Conservation (phyloP, 768 basidiomycete species). For the Hypholoma sublateritium region DNA sequence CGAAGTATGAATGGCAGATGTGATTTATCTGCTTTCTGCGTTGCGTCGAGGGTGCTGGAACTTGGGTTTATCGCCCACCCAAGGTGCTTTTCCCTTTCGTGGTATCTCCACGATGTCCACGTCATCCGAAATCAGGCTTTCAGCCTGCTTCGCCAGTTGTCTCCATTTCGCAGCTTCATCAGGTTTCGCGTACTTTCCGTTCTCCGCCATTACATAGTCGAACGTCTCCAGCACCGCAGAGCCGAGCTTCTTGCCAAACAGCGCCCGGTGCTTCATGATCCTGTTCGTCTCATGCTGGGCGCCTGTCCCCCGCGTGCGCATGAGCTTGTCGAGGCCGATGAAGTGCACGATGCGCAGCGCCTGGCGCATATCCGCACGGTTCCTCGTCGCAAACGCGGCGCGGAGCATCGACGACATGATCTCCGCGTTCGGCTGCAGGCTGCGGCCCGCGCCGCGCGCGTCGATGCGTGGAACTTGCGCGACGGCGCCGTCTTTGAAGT, state of each 20-base stretch:
- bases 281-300: slow-evolving; percentile 28
- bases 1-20: neutral
- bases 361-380: slow-evolving; percentile 54
- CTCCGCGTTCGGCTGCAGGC: slow-evolving; percentile 48
- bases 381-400: slow-evolving; percentile 53
- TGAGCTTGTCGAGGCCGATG: slow-evolving; percentile 40
- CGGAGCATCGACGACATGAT: slow-evolving; percentile 57
- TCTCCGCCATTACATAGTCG: slow-evolving; percentile 28
- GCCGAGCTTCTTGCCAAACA: slow-evolving; percentile 50
- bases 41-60: too few relatives aligned
- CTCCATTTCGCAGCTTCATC: slow-evolving; percentile 29
- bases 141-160: slow-evolving; percentile 23
- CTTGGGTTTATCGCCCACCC: too few relatives aligned
- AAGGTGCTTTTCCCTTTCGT: too few relatives aligned
- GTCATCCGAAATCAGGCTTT: neutral
- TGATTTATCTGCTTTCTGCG: too few relatives aligned
- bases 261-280: slow-evolving; percentile 32
- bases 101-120: neutral
- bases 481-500: slow-evolving; percentile 51
- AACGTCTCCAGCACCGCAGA: slow-evolving; percentile 42
- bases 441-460: slow-evolving; percentile 41
- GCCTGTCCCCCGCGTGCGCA: slow-evolving; percentile 22
- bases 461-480: slow-evolving; percentile 36
- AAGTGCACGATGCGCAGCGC: slow-evolving; percentile 57
- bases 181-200: slow-evolving; percentile 17